A percentile compares a stretch with the other conserved stretches of the same genome.
These are phyloP conservation scores for Bauhinia variegata DNA, from an alignment of 306 rosid genomes.

Conservation along the genomic window DNA sequence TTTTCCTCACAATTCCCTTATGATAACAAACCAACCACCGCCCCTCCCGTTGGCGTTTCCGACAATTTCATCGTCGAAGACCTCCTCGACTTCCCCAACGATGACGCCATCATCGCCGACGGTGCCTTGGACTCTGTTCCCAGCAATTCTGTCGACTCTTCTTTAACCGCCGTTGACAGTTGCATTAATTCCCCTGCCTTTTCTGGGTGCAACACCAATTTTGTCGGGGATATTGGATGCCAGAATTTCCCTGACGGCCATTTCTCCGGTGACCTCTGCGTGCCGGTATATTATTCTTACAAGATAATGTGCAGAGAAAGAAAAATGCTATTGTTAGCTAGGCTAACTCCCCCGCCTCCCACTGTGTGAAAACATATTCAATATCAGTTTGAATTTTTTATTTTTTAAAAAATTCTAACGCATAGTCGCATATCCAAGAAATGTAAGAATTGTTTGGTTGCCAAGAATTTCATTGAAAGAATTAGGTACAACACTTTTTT, in stretches of 20 bases:
- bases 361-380: not conserved
- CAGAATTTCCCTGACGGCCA: conserved; percentile 44
- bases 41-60: conserved; percentile 17
- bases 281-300: conserved; percentile 63
- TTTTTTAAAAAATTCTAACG: not conserved
- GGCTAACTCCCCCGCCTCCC: not conserved
- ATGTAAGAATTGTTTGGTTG: conserved; percentile 6
- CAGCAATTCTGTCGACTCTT: conserved; percentile 52
- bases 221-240: conserved; percentile 33
- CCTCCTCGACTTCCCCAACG: conserved; percentile 81
- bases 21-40: conserved; percentile 39
- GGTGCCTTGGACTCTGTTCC: conserved; percentile 44
- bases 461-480: conserved; percentile 9
- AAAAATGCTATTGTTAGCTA: too few relatives aligned
- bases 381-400: not conserved
- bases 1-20: conserved; percentile 54
- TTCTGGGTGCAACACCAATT: conserved; percentile 48
- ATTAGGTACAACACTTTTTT: too few relatives aligned
- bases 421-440: conserved; percentile 17
- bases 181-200: conserved; percentile 55
- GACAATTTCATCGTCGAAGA: conserved; percentile 83
- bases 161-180: conserved; percentile 53
- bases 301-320: not conserved
- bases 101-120: conserved; percentile 42
- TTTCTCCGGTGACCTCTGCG: conserved; percentile 73